Conservation (phyloP, 495 filamentous ascomycete species). For the Podospora pseudocomata region DNA sequence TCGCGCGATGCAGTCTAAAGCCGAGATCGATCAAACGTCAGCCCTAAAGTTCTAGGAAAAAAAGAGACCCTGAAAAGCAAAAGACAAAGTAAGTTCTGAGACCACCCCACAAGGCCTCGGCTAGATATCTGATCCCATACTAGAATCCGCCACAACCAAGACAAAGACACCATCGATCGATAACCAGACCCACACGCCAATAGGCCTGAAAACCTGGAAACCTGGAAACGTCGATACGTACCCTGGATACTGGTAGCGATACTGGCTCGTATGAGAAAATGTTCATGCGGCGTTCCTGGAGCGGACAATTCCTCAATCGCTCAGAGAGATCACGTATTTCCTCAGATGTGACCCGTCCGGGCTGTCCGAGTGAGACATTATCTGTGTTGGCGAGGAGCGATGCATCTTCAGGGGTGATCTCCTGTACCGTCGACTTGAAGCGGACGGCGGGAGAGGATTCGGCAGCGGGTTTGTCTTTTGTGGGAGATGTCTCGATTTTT, state of each 20-base stretch:
- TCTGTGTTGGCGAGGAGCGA: conserved; percentile 25
- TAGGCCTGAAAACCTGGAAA: not conserved
- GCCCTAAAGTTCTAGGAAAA: not conserved
- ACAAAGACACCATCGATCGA: conserved; percentile 10
- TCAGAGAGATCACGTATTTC: conserved; percentile 69
- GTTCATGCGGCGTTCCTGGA: conserved; percentile 77
- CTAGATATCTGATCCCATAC: not conserved
- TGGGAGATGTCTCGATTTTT: conserved; percentile 17
- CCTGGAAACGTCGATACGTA: conserved; percentile 45
- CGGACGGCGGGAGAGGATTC: conserved; percentile 57
- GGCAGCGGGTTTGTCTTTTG: conserved; percentile 7
- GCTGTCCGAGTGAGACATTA: conserved; percentile 26
- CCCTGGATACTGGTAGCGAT: conserved; percentile 80
- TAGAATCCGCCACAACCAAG: conserved; percentile 5
- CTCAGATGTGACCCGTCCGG: conserved; percentile 48
- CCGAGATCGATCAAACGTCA: conserved; percentile 12
- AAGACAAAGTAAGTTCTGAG: not conserved
- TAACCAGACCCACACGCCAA: not conserved
- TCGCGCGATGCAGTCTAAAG: conserved; percentile 45
- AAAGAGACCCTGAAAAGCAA: not conserved
- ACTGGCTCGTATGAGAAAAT: conserved; percentile 84
- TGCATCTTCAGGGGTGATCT: conserved; percentile 60
- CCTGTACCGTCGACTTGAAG: conserved; percentile 71
- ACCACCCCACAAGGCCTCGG: not conserved
- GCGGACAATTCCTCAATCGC: conserved; percentile 64